A percentile compares a stretch with the other conserved stretches of the same genome.
These are phyloP conservation scores for Sclerotinia trifoliorum DNA, from an alignment of 2,329 filamentous ascomycete species.

Conservation along the genomic window DNA sequence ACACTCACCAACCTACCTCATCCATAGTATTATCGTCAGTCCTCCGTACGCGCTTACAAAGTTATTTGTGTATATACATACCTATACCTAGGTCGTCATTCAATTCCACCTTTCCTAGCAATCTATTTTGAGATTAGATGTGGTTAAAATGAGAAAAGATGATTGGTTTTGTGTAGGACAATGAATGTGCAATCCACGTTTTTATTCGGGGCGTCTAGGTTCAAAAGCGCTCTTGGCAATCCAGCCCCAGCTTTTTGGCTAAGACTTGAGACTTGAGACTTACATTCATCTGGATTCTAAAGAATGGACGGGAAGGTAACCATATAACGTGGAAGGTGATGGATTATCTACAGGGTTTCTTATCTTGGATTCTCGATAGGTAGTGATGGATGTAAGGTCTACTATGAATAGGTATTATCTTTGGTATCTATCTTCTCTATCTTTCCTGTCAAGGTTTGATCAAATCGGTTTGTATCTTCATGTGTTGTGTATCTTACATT, in stretches of 20 bases:
- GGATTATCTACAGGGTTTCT: slow-evolving; percentile 1
- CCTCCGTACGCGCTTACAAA: slow-evolving; percentile 7
- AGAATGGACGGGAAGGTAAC: not conserved
- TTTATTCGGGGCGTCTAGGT: slow-evolving; percentile 11
- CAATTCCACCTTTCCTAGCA: slow-evolving; percentile 1
- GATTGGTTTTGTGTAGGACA: not conserved
- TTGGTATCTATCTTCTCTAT: not conserved
- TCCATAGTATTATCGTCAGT: not conserved
- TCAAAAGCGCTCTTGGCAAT: slow-evolving; percentile 16
- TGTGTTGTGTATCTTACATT: not conserved
- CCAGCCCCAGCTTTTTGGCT: slow-evolving; percentile 4
- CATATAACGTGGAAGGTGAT: not conserved
- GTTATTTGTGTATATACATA: slow-evolving; percentile 14
- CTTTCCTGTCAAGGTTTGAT: not conserved
- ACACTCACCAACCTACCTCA: not conserved
- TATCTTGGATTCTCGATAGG: not conserved
- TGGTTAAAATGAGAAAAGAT: not conserved
- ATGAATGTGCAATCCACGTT: not conserved
- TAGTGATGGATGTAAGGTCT: not conserved
- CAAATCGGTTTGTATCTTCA: not conserved
- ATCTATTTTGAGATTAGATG: slow-evolving; percentile 26
- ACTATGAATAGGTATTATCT: slow-evolving; percentile 12
- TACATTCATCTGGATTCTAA: not conserved
- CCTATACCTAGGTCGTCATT: too few species aligned
- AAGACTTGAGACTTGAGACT: not conserved